Evolutionary conservation across 192 early-diverging fungal genomes (phyloP), one percentile per base, ranked within the genome.

Genomic region (Backusella tuberculispora): DNA sequence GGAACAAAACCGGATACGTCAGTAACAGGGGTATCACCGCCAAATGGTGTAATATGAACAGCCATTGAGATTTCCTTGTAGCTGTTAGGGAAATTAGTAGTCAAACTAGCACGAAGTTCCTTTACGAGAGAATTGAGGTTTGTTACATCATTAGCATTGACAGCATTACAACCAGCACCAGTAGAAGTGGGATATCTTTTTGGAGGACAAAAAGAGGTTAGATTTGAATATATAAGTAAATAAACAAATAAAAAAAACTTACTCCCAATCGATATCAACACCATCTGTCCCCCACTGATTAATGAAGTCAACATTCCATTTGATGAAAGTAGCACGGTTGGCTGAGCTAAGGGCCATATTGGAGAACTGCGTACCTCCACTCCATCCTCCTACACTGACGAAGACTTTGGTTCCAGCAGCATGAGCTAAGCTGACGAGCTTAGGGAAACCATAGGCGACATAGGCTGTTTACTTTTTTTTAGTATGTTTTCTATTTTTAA

Each of bases 231-330:
- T 42, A 34, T 26, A 46, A 8, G 34, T 2, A 34, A 34, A 34
- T 34, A 34, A 34, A 1, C 29, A 34, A 34, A 34, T 34, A 34
- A 34, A 34, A 34, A 34, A 34, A 34, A 34, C 42, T 69, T 71
- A 72, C 93, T 94, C 92, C 81, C 84, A 80, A 74, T 50, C 93
- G 72, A 94, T 79, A 76, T 94, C 93, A 73, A 91, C 82, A 72
- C 93, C 93, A 83, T 93, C 91, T 4, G 92, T 75, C 14, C 79
- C 71, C 68, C 82, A 88, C 1, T 85, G 78, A 6, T 80, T 74
- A 60, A 89, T 77, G 69, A 87, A 83, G 10, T 74, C 48, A 9
- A 87, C 67, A 65, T 87, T 88, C 29, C 88, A 81, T 24, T 76
- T 72, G 14, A 89, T 84, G 72, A 89, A 82, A 1, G 63, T 74